These are phyloP conservation scores for Backusella morwellensis DNA, from an alignment of 192 early-diverging fungal species.

Conservation along the genomic window DNA sequence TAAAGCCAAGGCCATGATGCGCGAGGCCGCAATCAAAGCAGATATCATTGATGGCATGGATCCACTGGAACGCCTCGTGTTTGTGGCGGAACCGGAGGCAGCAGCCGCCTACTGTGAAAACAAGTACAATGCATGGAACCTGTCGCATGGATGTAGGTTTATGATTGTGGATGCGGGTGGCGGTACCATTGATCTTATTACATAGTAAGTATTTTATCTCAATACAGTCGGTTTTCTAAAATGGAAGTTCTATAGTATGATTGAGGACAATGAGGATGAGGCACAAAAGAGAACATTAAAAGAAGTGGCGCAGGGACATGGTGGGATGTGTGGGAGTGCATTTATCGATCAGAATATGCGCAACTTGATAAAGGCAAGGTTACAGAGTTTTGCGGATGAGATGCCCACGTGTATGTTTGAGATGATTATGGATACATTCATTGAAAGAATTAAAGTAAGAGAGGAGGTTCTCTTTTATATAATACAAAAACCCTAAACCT, in stretches of 20 bases:
- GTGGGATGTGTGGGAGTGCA: slow-evolving; percentile 43
- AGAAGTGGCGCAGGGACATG: slow-evolving; percentile 48
- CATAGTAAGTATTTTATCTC: slow-evolving; percentile 32
- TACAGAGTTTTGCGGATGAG: slow-evolving; percentile 32
- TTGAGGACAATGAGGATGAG: slow-evolving; percentile 13
- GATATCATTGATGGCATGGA: slow-evolving; percentile 39
- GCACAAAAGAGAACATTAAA: slow-evolving; percentile 31
- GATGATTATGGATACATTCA: slow-evolving; percentile 41
- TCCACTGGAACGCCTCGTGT: slow-evolving; percentile 34
- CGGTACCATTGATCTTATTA: slow-evolving; percentile 51
- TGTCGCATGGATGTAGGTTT: slow-evolving; percentile 39
- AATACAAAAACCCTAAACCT: neutral
- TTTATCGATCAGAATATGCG: slow-evolving; percentile 47
- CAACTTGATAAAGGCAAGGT: slow-evolving; percentile 33
- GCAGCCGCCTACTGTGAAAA: slow-evolving; percentile 45
- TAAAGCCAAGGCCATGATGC: slow-evolving; percentile 40
- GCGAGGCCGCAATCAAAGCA: slow-evolving; percentile 42
- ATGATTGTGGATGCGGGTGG: slow-evolving; percentile 54
- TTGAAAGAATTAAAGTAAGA: slow-evolving; percentile 39
- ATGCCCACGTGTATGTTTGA: slow-evolving; percentile 46
- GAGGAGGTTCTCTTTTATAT: too few relatives aligned
- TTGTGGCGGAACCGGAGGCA: slow-evolving; percentile 44
- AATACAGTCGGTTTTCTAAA: too few relatives aligned
- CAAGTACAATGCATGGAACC: slow-evolving; percentile 39
- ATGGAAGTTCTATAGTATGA: neutral